Base-by-base conservation (phyloP, 2,329 filamentous ascomycete genomes). In the Trichophyton verrucosum region DNA sequence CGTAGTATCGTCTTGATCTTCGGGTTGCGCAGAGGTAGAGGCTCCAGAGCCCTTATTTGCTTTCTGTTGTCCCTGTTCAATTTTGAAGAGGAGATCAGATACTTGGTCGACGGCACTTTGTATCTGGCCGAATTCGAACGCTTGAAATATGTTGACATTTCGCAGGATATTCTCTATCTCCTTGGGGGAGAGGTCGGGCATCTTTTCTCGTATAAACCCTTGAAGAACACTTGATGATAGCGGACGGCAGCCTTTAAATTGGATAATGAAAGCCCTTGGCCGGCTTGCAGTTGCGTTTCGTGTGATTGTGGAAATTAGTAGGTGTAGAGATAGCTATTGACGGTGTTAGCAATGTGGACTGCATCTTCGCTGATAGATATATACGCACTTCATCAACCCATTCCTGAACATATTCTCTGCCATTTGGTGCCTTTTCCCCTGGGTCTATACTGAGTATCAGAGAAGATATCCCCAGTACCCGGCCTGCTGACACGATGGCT, bases 41-140 rank as follows among this genome's bases (percentile, higher is more conserved):
- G 13, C 5, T 44, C 24, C 40, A 42, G 15, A 5, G n/a, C 51
- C n/a, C 6, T 40, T 46, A 8, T 42, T 8, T 24, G 55, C 3
- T 38, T 30, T 11, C 42, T 61, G 33, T 9, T 42, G 15, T 13
- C 57, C 27, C 47, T 62, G 57, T 27, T 60, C 46, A 2, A 59
- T 20, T 33, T 47, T 40, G 46, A 61, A 61, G 49, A 66, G 53
- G n/a, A 59, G 61, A 44, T 65, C 58, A 30, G 64, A 66, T 24
- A 63, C 36, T 27, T 63, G 58, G 44, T 51, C 56, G 38, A 66
- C 59, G 13, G 63, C 61, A 36, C 61, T 55, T 6, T 64, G 44
- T 11, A 66, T 60, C n/a, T 66, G 63, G 13, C 60, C 53, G 22
- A 66, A 63, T 40, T 62, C 60, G 22, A 61, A 64, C 4, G 59